A percentile compares a stretch with the other conserved stretches of the same genome.
Evolutionary conservation across 1,284 basidiomycete species (phyloP).

Genomic region (Pyrrhoderma noxium): DNA sequence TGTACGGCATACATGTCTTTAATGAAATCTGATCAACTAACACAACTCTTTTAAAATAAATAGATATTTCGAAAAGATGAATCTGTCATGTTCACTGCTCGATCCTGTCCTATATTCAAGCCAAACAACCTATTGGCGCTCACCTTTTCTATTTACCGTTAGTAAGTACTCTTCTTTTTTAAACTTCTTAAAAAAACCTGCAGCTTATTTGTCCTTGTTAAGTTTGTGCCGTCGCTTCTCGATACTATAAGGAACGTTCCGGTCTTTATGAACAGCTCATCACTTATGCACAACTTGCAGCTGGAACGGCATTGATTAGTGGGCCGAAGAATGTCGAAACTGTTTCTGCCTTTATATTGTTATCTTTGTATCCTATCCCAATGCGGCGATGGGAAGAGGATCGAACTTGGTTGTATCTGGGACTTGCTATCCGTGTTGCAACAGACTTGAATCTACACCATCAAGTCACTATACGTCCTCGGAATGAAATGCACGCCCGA

Average conservation of each 20-base stretch:
- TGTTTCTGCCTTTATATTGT: conserved; percentile 64
- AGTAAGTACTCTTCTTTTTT: conserved; percentile 42
- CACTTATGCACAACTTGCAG: conserved; percentile 65
- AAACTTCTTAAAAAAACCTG: neutral
- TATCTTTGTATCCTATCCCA: conserved; percentile 68
- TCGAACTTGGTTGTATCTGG: conserved; percentile 71
- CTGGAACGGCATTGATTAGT: conserved; percentile 62
- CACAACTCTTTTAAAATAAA: conserved; percentile 15
- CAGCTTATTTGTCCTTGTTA: neutral
- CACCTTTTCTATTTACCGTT: conserved; percentile 76
- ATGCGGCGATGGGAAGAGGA: conserved; percentile 74
- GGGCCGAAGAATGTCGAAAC: conserved; percentile 72
- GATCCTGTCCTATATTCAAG: conserved; percentile 73
- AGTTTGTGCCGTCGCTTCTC: conserved; percentile 76
- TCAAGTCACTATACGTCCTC: conserved; percentile 58
- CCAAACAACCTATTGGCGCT: conserved; percentile 63
- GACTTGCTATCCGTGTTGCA: conserved; percentile 72
- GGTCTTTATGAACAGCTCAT: conserved; percentile 59
- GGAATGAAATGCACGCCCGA: conserved; percentile 67
- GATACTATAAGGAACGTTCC: conserved; percentile 60
- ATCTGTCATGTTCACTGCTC: conserved; percentile 60
- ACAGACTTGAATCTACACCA: conserved; percentile 80
- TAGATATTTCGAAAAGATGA: conserved; percentile 74
- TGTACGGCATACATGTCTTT: conserved; percentile 44
- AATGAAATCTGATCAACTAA: conserved; percentile 1